Evolutionary conservation across 2,329 filamentous ascomycete species (phyloP).

Genomic region (Pyrenochaeta sp.): DNA sequence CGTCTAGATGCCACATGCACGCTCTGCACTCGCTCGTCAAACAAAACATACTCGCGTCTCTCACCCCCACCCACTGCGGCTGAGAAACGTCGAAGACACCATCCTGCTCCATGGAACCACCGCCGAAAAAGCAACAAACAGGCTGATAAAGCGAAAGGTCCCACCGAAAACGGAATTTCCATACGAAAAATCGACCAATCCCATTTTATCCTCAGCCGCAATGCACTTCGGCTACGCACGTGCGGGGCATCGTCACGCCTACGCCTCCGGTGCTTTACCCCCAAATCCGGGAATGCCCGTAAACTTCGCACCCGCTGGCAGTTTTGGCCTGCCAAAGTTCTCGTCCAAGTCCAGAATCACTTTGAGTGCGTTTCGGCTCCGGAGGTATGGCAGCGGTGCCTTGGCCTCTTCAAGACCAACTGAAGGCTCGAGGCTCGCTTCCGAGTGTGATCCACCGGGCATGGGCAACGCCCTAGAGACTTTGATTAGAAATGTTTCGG

Average conservation of each 20-base stretch:
- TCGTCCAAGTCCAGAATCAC: conserved; percentile 94
- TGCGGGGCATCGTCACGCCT: conserved; percentile 25
- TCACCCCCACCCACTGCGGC: conserved; percentile 26
- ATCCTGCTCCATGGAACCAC: conserved; percentile 22
- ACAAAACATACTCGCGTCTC: conserved; percentile 13
- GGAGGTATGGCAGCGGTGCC: conserved; percentile 69
- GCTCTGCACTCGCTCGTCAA: conserved; percentile 14
- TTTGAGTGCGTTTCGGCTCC: conserved; percentile 90
- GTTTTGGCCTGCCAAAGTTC: conserved; percentile 81
- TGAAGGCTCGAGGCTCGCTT: conserved; percentile 64
- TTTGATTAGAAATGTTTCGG: neutral
- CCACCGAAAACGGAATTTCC: conserved; percentile 24
- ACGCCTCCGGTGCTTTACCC: conserved; percentile 29
- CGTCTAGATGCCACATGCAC: too few relatives aligned
- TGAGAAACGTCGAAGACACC: conserved; percentile 23
- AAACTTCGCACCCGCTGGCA: conserved; percentile 54
- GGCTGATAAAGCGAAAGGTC: conserved; percentile 33
- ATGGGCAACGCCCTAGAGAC: conserved; percentile 67
- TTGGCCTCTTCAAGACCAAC: conserved; percentile 70
- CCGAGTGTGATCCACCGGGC: conserved; percentile 69
- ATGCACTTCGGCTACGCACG: conserved; percentile 15
- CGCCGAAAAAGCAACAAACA: conserved; percentile 36
- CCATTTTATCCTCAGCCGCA: conserved; percentile 38
- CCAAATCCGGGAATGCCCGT: conserved; percentile 48
- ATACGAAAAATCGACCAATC: conserved; percentile 36